A percentile compares a stretch with the other conserved stretches of the same genome.
Conservation (phyloP, 1,284 basidiomycete species). For the Sparassis latifolia region DNA sequence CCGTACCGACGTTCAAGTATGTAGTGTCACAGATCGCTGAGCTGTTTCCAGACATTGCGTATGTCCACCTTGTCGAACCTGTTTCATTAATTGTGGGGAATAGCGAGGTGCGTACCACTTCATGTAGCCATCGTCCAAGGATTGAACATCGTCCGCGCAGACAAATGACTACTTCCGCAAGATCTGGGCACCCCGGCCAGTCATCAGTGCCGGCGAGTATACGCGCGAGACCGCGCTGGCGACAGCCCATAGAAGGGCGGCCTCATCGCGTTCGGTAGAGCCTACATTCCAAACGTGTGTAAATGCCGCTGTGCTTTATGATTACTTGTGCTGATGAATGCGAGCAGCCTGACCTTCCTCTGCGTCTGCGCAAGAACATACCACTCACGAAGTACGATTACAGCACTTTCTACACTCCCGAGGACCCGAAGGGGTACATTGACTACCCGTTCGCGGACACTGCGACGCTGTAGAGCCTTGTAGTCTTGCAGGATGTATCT, state of each 20-base stretch:
- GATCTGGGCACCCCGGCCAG: constrained; percentile 24
- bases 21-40: constrained; percentile 23
- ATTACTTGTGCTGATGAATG: neutral
- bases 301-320: neutral
- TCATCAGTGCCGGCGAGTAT: constrained; percentile 33
- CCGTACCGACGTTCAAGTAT: constrained; percentile 27
- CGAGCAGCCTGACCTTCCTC: constrained; percentile 44
- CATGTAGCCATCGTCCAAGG: neutral
- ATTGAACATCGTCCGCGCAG: constrained; percentile 3
- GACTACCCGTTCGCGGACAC: constrained; percentile 31
- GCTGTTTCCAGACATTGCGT: constrained; percentile 36
- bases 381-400: constrained; percentile 27
- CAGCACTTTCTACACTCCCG: constrained; percentile 29
- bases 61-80: constrained; percentile 39
- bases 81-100: neutral
- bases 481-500: too few relatives aligned
- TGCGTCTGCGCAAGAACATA: constrained; percentile 32
- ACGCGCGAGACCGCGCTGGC: constrained; percentile 22
- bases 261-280: constrained; percentile 41
- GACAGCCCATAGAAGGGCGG: constrained; percentile 27
- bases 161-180: constrained; percentile 29
- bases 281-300: constrained; percentile 40
- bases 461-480: too few relatives aligned
- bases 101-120: neutral
- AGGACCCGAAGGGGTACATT: constrained; percentile 29